Evolutionary conservation across 768 basidiomycete species (phyloP), one percentile per base, ranked within the genome.

Genomic region (Leccinum broughii): DNA sequence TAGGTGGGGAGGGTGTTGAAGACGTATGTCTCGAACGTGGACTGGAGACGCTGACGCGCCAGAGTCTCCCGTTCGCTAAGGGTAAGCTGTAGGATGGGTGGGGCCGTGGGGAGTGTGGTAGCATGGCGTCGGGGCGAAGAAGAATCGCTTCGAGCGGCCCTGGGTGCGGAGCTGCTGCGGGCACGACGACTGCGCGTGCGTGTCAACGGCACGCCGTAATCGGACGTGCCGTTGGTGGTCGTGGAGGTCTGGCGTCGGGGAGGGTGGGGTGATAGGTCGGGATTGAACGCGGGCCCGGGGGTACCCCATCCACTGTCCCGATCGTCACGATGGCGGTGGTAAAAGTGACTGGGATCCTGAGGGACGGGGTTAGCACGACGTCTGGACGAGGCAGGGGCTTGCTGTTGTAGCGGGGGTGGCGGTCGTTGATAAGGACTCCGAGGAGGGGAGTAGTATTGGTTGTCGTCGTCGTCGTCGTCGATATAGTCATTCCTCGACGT

Each of bases 1-100:
- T 70, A 51, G 4, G 67, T 70, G 7, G 69, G 69, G 17, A 70
- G 58, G n/a, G 66, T 61, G 44, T 66, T 70, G 59, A 66, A 67
- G 41, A 70, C 58, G 32, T 70, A 65, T 9, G 62, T 58, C 24
- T 70, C 69, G 60, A 70, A 71, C 13, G 66, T 64, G 46, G 57
- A 58, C 35, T 59, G 57, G 14, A 69, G 62, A 48, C 69, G 69
- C 24, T 68, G 66, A 15, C 68, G 68, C 26, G 41, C 59, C 37
- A 70, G 17, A 10, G 59, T 30, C 56, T 70, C 69, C n/a, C 64
- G 66, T 28, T 69, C 69, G 4, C 50, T 52, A 53, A 69, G 69
- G 46, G 52, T 69, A 10, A 7, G 69, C 22, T 70, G 68, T 11
- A 54, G 64, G 37, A 69, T 22, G 26, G 60, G 4, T 4, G 53